Conservation (phyloP, 164 flowering plant genomes). For the Berberis vulgaris region DNA sequence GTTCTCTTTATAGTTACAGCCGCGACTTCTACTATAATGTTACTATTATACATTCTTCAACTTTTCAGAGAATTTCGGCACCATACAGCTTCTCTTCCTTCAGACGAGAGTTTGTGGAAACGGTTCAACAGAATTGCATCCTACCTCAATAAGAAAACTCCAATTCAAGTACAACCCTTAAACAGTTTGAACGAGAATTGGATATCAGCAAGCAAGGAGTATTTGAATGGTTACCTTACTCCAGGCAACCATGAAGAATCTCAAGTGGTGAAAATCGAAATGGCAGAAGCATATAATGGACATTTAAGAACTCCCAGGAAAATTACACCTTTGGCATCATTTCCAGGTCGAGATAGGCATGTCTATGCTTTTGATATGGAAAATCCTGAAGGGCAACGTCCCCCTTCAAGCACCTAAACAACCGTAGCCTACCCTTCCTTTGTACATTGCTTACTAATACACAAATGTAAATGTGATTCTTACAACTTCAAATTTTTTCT, state of each 20-base stretch:
- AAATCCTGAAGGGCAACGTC: background rate
- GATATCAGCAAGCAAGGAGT: background rate
- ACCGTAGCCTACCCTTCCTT: background rate
- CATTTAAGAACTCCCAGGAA: background rate
- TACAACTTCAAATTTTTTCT: too few relatives aligned
- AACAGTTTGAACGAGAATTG: background rate
- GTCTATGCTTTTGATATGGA: background rate
- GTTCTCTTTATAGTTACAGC: constrained; percentile 24
- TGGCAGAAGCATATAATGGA: background rate
- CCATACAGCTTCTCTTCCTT: background rate
- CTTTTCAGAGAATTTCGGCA: background rate
- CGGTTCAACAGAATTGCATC: background rate
- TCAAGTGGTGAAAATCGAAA: background rate
- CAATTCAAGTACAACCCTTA: background rate
- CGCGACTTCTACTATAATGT: constrained; percentile 15
- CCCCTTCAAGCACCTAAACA: background rate
- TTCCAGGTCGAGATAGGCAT: constrained; percentile 7
- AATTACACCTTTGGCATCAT: background rate
- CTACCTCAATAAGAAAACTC: background rate
- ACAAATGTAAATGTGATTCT: too few relatives aligned
- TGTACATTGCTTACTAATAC: background rate
- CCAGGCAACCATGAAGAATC: background rate
- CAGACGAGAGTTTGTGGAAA: constrained; percentile 7
- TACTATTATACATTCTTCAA: constrained; percentile 12
- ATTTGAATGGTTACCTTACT: background rate